Evolutionary conservation across 129 eudicot species (phyloP).

Genomic region (Centaurea solstitialis): DNA sequence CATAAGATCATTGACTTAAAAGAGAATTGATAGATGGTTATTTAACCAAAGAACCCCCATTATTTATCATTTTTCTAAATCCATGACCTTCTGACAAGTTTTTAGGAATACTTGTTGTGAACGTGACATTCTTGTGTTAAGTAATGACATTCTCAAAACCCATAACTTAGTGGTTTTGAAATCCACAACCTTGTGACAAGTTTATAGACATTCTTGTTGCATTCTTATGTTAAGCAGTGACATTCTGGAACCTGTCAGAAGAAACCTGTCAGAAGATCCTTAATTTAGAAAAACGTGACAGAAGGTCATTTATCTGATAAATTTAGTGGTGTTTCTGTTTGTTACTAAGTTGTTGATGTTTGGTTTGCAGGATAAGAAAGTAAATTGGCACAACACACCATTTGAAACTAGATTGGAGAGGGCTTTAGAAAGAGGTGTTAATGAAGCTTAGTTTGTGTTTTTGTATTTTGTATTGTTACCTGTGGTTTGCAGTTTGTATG

Average conservation of each 20-base stretch:
- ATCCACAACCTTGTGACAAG: not conserved
- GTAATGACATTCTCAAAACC: not conserved
- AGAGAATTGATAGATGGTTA: not conserved
- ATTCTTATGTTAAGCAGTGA: not conserved
- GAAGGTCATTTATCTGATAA: not conserved
- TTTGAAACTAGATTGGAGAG: slow-evolving; percentile 85
- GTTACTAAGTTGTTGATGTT: slow-evolving; percentile 16
- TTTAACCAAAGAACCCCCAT: not conserved
- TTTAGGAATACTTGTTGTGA: not conserved
- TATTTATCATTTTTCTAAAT: not conserved
- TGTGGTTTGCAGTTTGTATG: not conserved
- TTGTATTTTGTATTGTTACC: not conserved
- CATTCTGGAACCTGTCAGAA: not conserved
- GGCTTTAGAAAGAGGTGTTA: slow-evolving; percentile 60
- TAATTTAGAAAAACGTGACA: too few relatives aligned
- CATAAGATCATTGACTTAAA: too few relatives aligned
- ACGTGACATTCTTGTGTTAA: not conserved
- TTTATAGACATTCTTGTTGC: not conserved
- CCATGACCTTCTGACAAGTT: too few relatives aligned
- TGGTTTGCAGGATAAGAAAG: slow-evolving; percentile 78
- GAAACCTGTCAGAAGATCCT: not conserved
- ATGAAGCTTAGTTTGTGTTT: slow-evolving; percentile 36
- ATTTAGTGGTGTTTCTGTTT: not conserved
- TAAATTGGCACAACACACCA: slow-evolving; percentile 81
- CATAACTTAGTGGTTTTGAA: not conserved